These are phyloP conservation scores for Capsicum pubescens DNA, from an alignment of 257 asterid genomes.

Conservation along the genomic window DNA sequence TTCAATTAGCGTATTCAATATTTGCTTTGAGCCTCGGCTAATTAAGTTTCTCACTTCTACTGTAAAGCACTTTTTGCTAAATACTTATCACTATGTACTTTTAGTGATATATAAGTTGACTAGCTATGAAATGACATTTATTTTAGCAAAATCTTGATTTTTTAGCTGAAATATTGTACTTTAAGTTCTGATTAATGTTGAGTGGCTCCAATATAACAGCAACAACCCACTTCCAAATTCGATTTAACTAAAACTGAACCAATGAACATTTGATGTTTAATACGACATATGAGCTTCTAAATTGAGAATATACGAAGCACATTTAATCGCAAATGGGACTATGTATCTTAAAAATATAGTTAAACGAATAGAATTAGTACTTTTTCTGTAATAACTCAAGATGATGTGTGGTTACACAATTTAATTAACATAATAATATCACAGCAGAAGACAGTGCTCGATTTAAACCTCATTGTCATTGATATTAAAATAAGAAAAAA, in stretches of 20 bases:
- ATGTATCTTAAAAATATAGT: neutral
- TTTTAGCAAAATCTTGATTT: neutral
- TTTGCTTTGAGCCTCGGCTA: too few relatives aligned
- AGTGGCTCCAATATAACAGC: neutral
- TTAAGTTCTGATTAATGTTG: neutral
- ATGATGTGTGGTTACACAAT: conserved; percentile 6
- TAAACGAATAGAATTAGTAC: neutral
- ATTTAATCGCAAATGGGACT: neutral
- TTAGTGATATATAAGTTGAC: neutral
- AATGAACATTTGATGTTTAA: neutral
- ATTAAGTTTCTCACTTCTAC: too few relatives aligned
- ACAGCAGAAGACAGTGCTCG: neutral
- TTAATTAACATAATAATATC: neutral
- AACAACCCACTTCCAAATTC: neutral
- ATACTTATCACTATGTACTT: neutral
- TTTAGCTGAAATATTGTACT: neutral
- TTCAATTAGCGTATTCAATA: too few relatives aligned
- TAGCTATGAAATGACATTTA: neutral
- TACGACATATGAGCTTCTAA: neutral
- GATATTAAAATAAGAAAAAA: neutral
- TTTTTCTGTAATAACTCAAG: neutral
- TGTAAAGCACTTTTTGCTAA: neutral
- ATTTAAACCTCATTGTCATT: neutral
- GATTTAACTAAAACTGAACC: neutral
- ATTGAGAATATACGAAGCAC: neutral